A percentile compares a stretch with the other conserved stretches of the same genome.
These are phyloP conservation scores for Mortierella sp. DNA, from an alignment of 371 early-diverging fungal species.

Conservation along the genomic window DNA sequence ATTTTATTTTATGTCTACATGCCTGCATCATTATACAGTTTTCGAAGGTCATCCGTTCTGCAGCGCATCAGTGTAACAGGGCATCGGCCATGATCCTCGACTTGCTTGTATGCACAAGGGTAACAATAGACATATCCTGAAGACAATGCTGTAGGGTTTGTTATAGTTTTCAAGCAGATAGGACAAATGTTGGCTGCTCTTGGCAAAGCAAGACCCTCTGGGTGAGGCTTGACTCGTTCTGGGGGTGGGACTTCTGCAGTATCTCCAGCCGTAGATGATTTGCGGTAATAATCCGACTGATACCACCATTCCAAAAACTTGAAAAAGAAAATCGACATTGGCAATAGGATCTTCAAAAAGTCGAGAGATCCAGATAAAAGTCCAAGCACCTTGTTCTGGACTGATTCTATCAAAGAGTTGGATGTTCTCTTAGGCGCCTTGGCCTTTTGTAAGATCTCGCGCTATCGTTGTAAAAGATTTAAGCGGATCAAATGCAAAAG, in stretches of 20 bases:
- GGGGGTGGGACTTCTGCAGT: conserved; percentile 77
- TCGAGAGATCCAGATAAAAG: conserved; percentile 65
- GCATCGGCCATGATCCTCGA: conserved; percentile 75
- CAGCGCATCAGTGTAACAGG: conserved; percentile 78
- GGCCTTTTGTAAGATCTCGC: conserved; percentile 50
- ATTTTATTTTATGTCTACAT: conserved; percentile 27
- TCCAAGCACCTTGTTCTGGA: conserved; percentile 36
- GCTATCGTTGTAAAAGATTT: conserved; percentile 19
- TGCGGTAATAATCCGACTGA: conserved; percentile 75
- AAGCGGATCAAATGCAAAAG: not conserved
- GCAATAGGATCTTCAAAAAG: conserved; percentile 80
- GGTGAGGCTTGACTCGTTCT: conserved; percentile 76
- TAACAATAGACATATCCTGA: conserved; percentile 91
- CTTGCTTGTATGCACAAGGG: conserved; percentile 78
- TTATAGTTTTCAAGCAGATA: conserved; percentile 76
- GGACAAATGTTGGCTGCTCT: conserved; percentile 82
- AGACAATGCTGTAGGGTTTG: conserved; percentile 87
- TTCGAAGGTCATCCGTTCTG: conserved; percentile 65
- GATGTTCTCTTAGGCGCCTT: conserved; percentile 22
- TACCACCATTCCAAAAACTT: conserved; percentile 98
- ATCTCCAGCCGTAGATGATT: conserved; percentile 39
- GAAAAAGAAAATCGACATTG: conserved; percentile 92
- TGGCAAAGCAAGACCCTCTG: conserved; percentile 82
- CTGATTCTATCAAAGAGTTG: conserved; percentile 28
- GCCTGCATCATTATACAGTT: conserved; percentile 69